Evolutionary conservation across 2,329 filamentous ascomycete species (phyloP).

Genomic region (Aphanocladium album): DNA sequence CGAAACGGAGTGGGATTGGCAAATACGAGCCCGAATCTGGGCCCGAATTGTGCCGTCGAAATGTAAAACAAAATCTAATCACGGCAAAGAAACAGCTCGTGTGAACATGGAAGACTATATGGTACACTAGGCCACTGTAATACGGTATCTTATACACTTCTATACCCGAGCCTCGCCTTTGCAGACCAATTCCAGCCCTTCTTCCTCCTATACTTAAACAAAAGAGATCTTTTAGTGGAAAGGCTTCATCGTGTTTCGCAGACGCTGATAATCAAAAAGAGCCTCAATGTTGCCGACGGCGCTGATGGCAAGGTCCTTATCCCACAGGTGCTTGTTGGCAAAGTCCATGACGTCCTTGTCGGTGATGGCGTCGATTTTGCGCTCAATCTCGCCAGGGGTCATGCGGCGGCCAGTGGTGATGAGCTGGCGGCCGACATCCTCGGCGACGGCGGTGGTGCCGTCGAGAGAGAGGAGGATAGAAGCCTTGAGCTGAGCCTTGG

Average conservation of each 20-base stretch:
- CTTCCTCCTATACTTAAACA: constrained; percentile 16
- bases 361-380: constrained; percentile 79
- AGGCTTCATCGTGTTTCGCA: constrained; percentile 83
- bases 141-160: constrained; percentile 52
- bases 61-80: not conserved
- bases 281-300: constrained; percentile 92
- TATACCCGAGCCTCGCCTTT: constrained; percentile 42
- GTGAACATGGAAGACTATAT: constrained; percentile 43
- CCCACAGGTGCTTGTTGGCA: constrained; percentile 92
- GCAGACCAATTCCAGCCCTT: constrained; percentile 24
- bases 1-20: no score
- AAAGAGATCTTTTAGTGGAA: constrained; percentile 23
- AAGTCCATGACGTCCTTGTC: constrained; percentile 98
- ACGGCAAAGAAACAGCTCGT: constrained; percentile 21
- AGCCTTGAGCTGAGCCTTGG: constrained; percentile 98
- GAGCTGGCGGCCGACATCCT: constrained; percentile 98
- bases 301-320: constrained; percentile 90
- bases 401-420: constrained; percentile 93
- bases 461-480: constrained; percentile 96
- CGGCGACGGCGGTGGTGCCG: constrained; percentile 92
- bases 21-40: no score
- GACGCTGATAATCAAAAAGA: constrained; percentile 70
- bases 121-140: constrained; percentile 47
- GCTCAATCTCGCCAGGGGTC: constrained; percentile 90
- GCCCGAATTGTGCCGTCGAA: no score